Conservation (phyloP, 2,329 filamentous ascomycete species). For the Corniculantispora saksenae region DNA sequence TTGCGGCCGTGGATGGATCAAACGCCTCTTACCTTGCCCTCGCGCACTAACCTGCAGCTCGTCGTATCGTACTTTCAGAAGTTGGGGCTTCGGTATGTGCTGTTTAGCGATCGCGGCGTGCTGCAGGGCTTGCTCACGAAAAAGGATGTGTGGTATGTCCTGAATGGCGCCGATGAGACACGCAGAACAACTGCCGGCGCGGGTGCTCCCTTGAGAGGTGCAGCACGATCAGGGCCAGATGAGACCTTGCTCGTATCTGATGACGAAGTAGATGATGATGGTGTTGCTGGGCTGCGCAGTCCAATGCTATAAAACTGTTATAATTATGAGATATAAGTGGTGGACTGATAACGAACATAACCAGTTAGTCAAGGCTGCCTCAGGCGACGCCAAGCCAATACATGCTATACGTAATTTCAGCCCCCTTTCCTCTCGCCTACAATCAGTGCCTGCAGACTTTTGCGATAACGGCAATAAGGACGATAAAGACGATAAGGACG, state of each 20-base stretch:
- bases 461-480: too few relatives aligned
- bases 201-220: slow-evolving; percentile 28
- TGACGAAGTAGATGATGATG: slow-evolving; percentile 33
- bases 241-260: slow-evolving; percentile 43
- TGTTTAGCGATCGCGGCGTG: slow-evolving; percentile 80
- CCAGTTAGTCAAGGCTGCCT: not conserved
- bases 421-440: not conserved
- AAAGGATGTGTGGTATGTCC: slow-evolving; percentile 94
- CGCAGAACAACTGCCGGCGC: slow-evolving; percentile 43
- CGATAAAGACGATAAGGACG: too few relatives aligned
- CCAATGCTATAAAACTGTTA: slow-evolving; percentile 6
- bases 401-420: not conserved
- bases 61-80: slow-evolving; percentile 93
- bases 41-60: slow-evolving; percentile 75
- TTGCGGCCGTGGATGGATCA: slow-evolving; percentile 98
- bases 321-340: not conserved
- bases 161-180: slow-evolving; percentile 74
- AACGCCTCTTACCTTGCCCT: slow-evolving; percentile 87
- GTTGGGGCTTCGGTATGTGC: slow-evolving; percentile 83
- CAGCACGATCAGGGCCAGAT: slow-evolving; percentile 40
- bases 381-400: not conserved
- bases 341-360: not conserved
- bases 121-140: slow-evolving; percentile 89
- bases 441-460: not conserved
- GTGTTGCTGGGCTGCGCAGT: not conserved